Base-by-base conservation (phyloP, 768 basidiomycete species). In the Strobilomyces echinocephalus region DNA sequence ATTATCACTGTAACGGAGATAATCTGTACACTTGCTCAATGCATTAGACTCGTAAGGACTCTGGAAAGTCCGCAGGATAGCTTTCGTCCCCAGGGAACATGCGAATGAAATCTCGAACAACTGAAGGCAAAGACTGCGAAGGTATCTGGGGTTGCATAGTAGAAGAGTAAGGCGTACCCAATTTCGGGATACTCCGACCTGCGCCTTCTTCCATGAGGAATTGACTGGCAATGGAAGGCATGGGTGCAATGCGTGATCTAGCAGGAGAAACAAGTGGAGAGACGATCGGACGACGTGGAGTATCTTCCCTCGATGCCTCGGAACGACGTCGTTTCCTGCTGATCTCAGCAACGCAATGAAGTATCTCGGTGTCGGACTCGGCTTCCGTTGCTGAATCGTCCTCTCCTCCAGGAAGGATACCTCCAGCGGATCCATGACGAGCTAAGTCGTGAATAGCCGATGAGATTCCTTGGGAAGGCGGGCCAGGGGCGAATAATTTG, bases 11-110 rank as follows among this genome's bases (percentile, higher is more conserved):
- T 39, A 52, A 50, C 14, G 46, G 28, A 26, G 15, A 9, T 44
- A 48, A 30, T 38, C 8, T 42, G 39, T 52, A 48, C 45, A 43
- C 45, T 45, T 41, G 40, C 18, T 30, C 40, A 20, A 42, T 38
- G 21, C 28, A 26, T 41, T 52, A 53, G 49, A 53, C 47, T 52
- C 61, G 66, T 26, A 70, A 43, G 28, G 69, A 70, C 38, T 64
- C 63, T 21, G 69, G 69, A 55, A 70, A 70, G 54, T 72, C 63
- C 35, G 64, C 53, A 39, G 69, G 69, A 39, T 72, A 70, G 28
- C 69, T 70, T 40, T 67, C 69, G 31, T 70, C 68, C 20, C 63
- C 71, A 21, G 64, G 47, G 28, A 70, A 70, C 69, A 72, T 72
- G 16, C 54, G 49, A 41, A 70, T 43, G 41, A 70, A 70, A 3